Base-by-base conservation (phyloP, 495 filamentous ascomycete genomes). In the Entonaema liquescens region DNA sequence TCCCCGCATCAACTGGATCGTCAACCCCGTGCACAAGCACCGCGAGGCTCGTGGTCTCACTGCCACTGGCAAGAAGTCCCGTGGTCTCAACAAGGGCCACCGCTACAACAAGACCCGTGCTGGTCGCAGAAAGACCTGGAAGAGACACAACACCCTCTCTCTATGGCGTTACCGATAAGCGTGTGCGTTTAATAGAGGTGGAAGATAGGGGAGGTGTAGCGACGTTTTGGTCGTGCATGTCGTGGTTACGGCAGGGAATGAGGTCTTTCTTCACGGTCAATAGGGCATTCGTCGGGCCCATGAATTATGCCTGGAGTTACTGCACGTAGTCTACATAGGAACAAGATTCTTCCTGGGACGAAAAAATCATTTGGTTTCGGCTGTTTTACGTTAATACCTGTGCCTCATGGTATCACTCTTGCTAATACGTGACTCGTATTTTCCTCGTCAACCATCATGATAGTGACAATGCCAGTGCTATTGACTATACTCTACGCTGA, bases 1-100 rank as follows among this genome's bases (percentile, higher is more conserved):
- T 84, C 87, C 95, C 76, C 93, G 95, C 81, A 98, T 99, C 91
- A 99, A 97, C 91, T 99, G 95, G 95, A 99, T 99, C 87, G 92
- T 93, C 83, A 95, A 95, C 84, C 90, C 96, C 67, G 96, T 98
- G 73, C 95, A 99, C 91, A 99, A 99, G 93, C 95, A 98, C 89
- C 96, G 95, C 84, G 95, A 99, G 87, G 84, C 88, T 77, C 93
- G 95, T 81, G 95, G 95, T 80, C 91, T 98, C 74, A 99, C 95
- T 72, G 89, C 95, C 72, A 98, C 94, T 65, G 95, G 95, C 88
- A 99, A 99, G 93, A 94, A 95, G 87, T 97, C 93, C 79, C 93
- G 95, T 83, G 95, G 95, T 86, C 89, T 98, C 85, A 94, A 93
- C 90, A 97, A 97, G 88, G 95, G 95, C 75, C 95, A 99, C 85